A percentile compares a stretch with the other conserved stretches of the same genome.
Evolutionary conservation across 345 rosid genomes (phyloP).

Genomic region (Hibiscus tridactylites): DNA sequence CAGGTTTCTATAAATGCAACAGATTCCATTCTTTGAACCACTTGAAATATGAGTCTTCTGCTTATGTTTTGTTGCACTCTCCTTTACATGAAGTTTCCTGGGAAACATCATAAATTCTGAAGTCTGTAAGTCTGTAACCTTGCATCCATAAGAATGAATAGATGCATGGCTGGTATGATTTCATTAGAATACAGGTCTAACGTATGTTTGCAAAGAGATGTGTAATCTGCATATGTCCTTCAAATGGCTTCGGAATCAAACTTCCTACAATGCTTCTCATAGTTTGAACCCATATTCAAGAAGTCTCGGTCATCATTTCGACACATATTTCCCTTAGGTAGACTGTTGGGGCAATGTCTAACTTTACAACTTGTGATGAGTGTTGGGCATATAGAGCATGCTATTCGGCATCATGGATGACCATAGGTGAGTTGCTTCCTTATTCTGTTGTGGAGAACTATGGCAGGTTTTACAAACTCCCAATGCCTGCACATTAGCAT

Average conservation of each 20-base stretch:
- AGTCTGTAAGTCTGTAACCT: constrained; percentile 35
- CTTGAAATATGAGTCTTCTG: constrained; percentile 24
- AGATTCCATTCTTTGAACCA: constrained; percentile 30
- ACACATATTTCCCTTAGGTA: constrained; percentile 22
- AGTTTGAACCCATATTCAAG: constrained; percentile 26
- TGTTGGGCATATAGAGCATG: constrained; percentile 28
- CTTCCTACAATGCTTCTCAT: constrained; percentile 42
- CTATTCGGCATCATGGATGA: constrained; percentile 41
- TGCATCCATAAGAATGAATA: constrained; percentile 90
- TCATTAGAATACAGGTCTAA: constrained; percentile 57
- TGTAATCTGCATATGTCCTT: constrained; percentile 28
- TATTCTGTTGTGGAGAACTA: constrained; percentile 32
- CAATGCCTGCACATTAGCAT: constrained; percentile 22
- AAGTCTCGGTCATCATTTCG: constrained; percentile 25
- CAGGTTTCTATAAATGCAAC: constrained; percentile 72
- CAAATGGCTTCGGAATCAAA: constrained; percentile 28
- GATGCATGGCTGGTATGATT: constrained; percentile 81
- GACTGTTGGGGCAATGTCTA: constrained; percentile 26
- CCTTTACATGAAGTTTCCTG: constrained; percentile 22
- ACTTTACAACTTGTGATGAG: constrained; percentile 24
- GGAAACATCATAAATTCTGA: constrained; percentile 40
- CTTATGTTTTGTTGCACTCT: constrained; percentile 32
- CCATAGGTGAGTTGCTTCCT: constrained; percentile 43
- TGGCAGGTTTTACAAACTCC: constrained; percentile 40
- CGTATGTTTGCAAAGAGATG: constrained; percentile 48